Base-by-base conservation (phyloP, 257 asterid species). In the Vinca minor region DNA sequence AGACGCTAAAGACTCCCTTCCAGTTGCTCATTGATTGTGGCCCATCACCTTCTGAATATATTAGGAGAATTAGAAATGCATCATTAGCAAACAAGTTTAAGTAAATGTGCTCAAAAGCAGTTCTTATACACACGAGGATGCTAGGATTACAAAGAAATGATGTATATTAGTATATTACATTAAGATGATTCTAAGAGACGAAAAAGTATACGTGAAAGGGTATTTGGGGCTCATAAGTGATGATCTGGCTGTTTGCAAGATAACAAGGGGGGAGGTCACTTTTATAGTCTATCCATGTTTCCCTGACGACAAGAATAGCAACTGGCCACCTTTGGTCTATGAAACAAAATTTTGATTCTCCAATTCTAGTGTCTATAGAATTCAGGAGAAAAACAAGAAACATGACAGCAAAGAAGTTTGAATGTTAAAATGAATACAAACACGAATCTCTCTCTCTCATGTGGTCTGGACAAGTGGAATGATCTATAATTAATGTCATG, bases 1-100 rank as follows among this genome's bases (percentile, higher is more conserved):
- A 84, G 75, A 92, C 59, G 65, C 83, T 92, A 64, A 92, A 82
- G 17, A 87, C 59, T 50, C 98, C 98, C 50, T 80, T 84, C 96
- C 96, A 87, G 77, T 76, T 82, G 82, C 64, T 87, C 68, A 87
- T 67, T 62, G 93, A 74, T 62, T 81, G 95, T 65, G 79, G 83
- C 56, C 71, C 93, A 71, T 81, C 86, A 52, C 79, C 95, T 76
- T 78, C 98, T 88, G 88, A 78, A 73, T 56, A 71, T 29, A 63
- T 17, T 62, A 56, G 56, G 53, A 55, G 73, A 63, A 34, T 57
- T 67, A 55, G 34, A 59, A 35, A 55, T 29, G 46, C 10, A 36
- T 69, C 12, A 61, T 34, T 36, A 41, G 25, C 62, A 29, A 64
- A 0, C 18, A 13, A 20, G 13, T 42, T 39, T 0, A 25, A 5